A percentile compares a stretch with the other conserved stretches of the same genome.
Evolutionary conservation across 164 flowering plant species (phyloP).

Genomic region (Protea cynaroides): DNA sequence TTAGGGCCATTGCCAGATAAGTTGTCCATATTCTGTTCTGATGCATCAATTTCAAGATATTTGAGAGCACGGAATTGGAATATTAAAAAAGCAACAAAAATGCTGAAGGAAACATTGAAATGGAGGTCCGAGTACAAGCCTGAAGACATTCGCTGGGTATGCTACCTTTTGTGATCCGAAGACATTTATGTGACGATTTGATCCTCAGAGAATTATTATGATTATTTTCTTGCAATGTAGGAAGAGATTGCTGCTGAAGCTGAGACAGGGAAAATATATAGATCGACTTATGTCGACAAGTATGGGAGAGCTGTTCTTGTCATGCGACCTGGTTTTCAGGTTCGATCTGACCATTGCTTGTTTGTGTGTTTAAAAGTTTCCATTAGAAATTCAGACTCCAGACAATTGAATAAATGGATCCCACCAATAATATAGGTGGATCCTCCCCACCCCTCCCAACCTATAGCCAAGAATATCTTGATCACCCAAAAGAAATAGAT

Average conservation of each 20-base stretch:
- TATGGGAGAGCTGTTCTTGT: constrained; percentile 78
- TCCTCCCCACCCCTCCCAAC: too few species aligned
- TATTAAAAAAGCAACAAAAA: constrained; percentile 81
- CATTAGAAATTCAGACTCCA: too few species aligned
- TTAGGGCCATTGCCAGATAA: constrained; percentile 55
- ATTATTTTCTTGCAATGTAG: constrained; percentile 25
- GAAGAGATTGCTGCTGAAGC: constrained; percentile 86
- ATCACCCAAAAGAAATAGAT: too few species aligned
- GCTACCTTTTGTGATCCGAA: neutral
- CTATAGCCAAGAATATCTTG: too few species aligned
- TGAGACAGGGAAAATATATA: constrained; percentile 77
- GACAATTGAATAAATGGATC: too few species aligned
- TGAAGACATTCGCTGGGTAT: constrained; percentile 93
- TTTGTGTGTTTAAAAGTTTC: neutral
- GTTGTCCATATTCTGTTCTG: constrained; percentile 61
- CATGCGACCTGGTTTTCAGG: constrained; percentile 85
- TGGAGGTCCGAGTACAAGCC: constrained; percentile 86
- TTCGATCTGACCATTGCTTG: constrained; percentile 16
- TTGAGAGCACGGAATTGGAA: constrained; percentile 78
- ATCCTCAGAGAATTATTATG: neutral
- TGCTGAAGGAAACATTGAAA: constrained; percentile 81
- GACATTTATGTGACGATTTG: neutral
- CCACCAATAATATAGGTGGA: too few species aligned
- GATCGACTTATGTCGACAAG: constrained; percentile 60
- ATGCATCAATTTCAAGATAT: constrained; percentile 61